These are phyloP conservation scores for Corinectria fuckeliana DNA, from an alignment of 2,329 filamentous ascomycete species.

Conservation along the genomic window DNA sequence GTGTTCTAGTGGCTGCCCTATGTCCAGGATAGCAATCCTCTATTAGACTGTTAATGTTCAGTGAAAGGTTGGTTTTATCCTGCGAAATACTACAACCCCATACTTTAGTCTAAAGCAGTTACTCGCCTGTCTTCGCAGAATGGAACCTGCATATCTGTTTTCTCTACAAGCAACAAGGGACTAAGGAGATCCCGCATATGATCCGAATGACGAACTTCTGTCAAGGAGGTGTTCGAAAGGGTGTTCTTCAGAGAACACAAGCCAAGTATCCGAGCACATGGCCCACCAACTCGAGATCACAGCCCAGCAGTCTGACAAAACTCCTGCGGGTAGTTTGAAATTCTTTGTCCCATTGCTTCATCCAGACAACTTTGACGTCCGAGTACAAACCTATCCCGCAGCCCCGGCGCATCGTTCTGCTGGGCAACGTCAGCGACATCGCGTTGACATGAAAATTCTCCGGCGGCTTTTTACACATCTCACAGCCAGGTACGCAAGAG, in stretches of 20 bases:
- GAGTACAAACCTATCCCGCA: background rate
- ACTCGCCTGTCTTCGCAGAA: too few species aligned
- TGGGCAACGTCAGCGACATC: background rate
- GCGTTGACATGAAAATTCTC: background rate
- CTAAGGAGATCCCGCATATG: slow-evolving; percentile 19
- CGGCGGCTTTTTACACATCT: background rate
- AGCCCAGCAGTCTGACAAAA: too few species aligned
- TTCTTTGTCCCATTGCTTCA: too few species aligned
- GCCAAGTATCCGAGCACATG: slow-evolving; percentile 17
- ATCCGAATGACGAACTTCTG: slow-evolving; percentile 22
- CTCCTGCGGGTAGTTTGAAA: too few species aligned
- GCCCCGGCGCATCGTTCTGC: background rate
- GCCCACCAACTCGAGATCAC: slow-evolving; percentile 18
- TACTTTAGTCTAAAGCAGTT: too few species aligned
- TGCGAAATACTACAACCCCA: too few species aligned
- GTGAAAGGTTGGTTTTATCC: too few species aligned
- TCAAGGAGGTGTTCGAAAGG: slow-evolving; percentile 21
- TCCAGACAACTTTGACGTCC: background rate
- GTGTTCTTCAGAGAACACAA: slow-evolving; percentile 18
- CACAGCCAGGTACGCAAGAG: background rate
- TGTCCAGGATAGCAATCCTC: too few species aligned
- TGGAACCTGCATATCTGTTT: too few species aligned
- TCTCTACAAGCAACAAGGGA: too few species aligned
- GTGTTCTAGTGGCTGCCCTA: too few species aligned
- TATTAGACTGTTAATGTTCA: too few species aligned